Evolutionary conservation across 2,329 filamentous ascomycete species (phyloP), one percentile per base, ranked within the genome.

Genomic region (Hypoxylon sp.): DNA sequence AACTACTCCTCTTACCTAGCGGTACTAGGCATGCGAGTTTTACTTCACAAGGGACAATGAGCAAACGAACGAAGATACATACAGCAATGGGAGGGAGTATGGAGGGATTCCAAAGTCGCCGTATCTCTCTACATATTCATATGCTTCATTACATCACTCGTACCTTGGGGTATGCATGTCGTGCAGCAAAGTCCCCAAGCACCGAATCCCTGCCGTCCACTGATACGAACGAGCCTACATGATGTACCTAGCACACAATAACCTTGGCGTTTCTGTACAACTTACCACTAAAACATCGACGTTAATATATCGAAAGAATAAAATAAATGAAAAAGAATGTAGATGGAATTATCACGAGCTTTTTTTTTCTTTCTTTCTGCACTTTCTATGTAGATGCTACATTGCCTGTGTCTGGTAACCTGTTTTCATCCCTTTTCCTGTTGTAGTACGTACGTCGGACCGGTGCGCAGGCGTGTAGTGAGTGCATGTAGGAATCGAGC

Each of bases 81-180:
- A n/a, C n/a, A n/a, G n/a, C n/a, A n/a, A n/a, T n/a, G n/a, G n/a
- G n/a, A n/a, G n/a, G n/a, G n/a, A n/a, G n/a, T n/a, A n/a, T n/a
- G n/a, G n/a, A n/a, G 18, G 36, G 30, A 50, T 51, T 38, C 7
- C 48, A 51, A 22, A 38, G 16, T 51, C 18, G n/a, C n/a, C n/a
- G n/a, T n/a, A n/a, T n/a, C n/a, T n/a, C 33, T 22, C 28, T 18
- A 16, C 38, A 36, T 26, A 12, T 26, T n/a, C 20, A 12, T 28
- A 42, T 68, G 65, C 48, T 32, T 16, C 42, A 62, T 68, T 60
- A 52, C 65, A 62, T 68, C 58, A 65, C 48, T 49, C 20, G 45
- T 40, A 36, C 50, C 55, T 61, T 20, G 59, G 65, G 56, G 32
- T 50, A 52, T 64, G 57, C 33, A 61, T 68, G 64, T 67, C 46